Base-by-base conservation (phyloP, 2,329 filamentous ascomycete species). In the Penicillium frequentans region DNA sequence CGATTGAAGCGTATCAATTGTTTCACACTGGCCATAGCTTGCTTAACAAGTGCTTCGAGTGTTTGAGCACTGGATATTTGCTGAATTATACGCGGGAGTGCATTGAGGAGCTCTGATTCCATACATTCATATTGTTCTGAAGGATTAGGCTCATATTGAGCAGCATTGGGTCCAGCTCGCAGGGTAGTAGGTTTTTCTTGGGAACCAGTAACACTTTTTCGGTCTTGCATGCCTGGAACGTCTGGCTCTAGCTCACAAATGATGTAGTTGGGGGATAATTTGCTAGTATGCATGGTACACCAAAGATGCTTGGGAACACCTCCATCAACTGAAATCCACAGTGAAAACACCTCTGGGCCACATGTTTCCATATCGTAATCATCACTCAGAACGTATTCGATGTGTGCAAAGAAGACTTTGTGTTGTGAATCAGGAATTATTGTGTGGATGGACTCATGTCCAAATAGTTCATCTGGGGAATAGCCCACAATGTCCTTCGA, bases 171-270 rank as follows among this genome's bases (percentile, higher is more conserved):
- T 27, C 26, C 27, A 19, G 4, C 19, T 42, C 10, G n/a, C 9
- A 23, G 11, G 0, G 39, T 19, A 23, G 39, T 23, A 5, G 10
- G 19, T 6, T 23, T 14, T 23, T 23, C 11, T 10, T 1, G n/a
- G 5, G 14, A 9, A 9, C 39, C 3, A 7, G n/a, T 11, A 8
- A 19, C 11, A 23, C 23, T 3, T 10, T 1, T 13, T 13, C 11
- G n/a, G 19, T 13, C 39, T 23, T 42, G 3, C 0, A 23, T 23
- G 7, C 14, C 27, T 10, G 16, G 14, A 26, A 16, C 14, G 69
- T 95, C 90, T 0, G 90, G 76, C 70, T 96, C 91, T 57, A 96
- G 91, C 67, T 96, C 92, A 77, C 90, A 96, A 8, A 96, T 88
- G 31, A 96, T 78, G 21, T 92, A 76, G 48, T 89, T 83, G 0